These are phyloP conservation scores for Penicillium brasilianum DNA, from an alignment of 2,329 filamentous ascomycete genomes.

Conservation along the genomic window DNA sequence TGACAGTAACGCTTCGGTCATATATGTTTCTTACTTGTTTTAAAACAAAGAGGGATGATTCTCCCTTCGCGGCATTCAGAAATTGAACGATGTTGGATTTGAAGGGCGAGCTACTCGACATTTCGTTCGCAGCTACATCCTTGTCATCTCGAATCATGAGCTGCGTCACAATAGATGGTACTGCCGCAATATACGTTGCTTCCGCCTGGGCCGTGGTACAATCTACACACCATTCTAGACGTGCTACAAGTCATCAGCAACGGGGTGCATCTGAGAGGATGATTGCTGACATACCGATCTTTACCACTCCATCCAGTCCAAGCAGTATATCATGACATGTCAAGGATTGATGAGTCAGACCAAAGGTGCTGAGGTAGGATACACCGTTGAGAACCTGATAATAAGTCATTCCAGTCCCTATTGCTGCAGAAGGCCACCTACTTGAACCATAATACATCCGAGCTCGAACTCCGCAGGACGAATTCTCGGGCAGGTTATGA, in stretches of 20 bases:
- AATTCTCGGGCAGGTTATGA: background rate
- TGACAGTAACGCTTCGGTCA: background rate
- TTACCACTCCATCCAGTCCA: constrained; percentile 2
- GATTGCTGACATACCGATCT: constrained; percentile 4
- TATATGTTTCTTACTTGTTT: constrained; percentile 2
- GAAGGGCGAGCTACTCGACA: background rate
- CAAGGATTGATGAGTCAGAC: no score
- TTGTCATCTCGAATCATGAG: background rate
- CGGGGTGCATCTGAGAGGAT: background rate
- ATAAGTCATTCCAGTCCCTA: background rate
- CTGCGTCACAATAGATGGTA: background rate
- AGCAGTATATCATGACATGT: constrained; percentile 7
- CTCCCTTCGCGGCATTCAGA: no score
- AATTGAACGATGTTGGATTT: background rate
- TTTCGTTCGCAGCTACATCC: background rate
- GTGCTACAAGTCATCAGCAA: constrained; percentile 1
- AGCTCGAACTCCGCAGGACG: constrained; percentile 8
- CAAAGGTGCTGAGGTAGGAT: no score
- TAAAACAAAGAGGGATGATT: background rate
- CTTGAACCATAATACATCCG: constrained; percentile 10
- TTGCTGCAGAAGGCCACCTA: background rate
- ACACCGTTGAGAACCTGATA: constrained; percentile 8
- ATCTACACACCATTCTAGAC: constrained; percentile 3
- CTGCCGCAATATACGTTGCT: background rate
- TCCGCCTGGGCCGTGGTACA: background rate